phyloP scores from a whole-genome alignment of 2,329 filamentous ascomycete genomes.

The Thelonectria blattea region DNA sequence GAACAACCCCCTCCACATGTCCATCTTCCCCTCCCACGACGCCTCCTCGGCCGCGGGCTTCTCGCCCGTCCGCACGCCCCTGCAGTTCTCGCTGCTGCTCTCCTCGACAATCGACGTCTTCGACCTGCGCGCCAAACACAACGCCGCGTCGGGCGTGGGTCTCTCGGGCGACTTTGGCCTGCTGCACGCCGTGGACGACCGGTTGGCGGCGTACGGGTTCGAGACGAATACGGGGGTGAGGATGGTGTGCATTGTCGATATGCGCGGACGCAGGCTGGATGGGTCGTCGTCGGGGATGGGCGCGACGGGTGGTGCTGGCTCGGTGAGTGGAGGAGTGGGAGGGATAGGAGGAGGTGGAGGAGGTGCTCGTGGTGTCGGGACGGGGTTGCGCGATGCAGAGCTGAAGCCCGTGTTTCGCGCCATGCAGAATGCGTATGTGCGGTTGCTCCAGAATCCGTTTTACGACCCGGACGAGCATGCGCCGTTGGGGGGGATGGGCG shows the following conservation, averaged over 20 bases:
- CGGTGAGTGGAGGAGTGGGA: conserved; percentile 11
- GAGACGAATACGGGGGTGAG: conserved; percentile 95
- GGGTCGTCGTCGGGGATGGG: conserved; percentile 22
- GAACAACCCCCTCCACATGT: conserved; percentile 96
- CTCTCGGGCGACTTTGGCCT: conserved; percentile 87
- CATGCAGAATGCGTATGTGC: conserved; percentile 90
- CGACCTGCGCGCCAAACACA: conserved; percentile 78
- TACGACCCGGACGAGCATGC: conserved; percentile 87
- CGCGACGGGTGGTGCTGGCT: not conserved
- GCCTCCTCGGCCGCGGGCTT: conserved; percentile 55
- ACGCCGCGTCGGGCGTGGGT: conserved; percentile 56
- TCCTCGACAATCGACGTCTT: conserved; percentile 94
- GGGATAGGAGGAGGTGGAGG: too few species aligned
- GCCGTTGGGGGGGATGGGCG: conserved; percentile 59
- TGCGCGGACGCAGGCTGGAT: conserved; percentile 71
- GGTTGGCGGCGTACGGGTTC: conserved; percentile 92
- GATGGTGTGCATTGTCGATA: conserved; percentile 88
- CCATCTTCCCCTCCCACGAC: conserved; percentile 81
- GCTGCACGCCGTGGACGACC: conserved; percentile 91
- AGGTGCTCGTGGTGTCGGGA: conserved; percentile 46
- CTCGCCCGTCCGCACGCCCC: conserved; percentile 68
- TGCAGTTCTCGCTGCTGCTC: conserved; percentile 91
- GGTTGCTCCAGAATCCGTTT: conserved; percentile 91
- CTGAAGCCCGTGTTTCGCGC: conserved; percentile 89
- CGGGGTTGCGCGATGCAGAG: conserved; percentile 84